phyloP scores from a whole-genome alignment of 805 yeast species.

The Komagataella mondaviorum region DNA sequence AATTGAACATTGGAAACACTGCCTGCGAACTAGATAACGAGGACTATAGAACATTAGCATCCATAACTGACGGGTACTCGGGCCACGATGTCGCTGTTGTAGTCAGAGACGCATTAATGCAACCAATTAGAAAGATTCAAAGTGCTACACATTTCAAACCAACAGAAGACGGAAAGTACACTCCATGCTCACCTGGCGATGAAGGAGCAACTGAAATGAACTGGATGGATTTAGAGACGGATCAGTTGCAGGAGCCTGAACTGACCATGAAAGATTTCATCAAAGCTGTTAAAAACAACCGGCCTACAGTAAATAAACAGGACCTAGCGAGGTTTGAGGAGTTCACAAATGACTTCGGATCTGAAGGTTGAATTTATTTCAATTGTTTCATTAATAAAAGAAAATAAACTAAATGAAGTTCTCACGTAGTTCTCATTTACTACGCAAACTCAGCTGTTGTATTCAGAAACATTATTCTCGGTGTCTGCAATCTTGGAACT shows the following conservation, averaged over 20 bases:
- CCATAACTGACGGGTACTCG: constrained; percentile 93
- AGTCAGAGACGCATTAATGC: constrained; percentile 95
- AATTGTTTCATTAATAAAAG: not conserved
- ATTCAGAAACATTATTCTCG: constrained; percentile 38
- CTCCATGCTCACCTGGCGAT: constrained; percentile 98
- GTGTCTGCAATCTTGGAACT: constrained; percentile 72
- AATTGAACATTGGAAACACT: constrained; percentile 80
- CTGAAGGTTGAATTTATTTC: constrained; percentile 66
- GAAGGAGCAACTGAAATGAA: constrained; percentile 72
- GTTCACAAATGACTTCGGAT: constrained; percentile 92
- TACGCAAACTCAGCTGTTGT: constrained; percentile 2
- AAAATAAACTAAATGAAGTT: not conserved
- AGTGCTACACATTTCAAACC: constrained; percentile 89
- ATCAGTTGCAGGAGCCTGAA: constrained; percentile 82
- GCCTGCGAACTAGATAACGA: constrained; percentile 65
- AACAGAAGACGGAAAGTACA: constrained; percentile 34
- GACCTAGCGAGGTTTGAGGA: constrained; percentile 76
- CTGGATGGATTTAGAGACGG: constrained; percentile 87
- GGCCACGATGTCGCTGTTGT: constrained; percentile 97
- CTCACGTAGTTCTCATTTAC: not conserved
- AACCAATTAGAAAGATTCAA: constrained; percentile 91
- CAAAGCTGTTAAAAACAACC: constrained; percentile 78
- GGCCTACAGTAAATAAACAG: constrained; percentile 86
- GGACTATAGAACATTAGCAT: constrained; percentile 71
- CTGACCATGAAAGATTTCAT: constrained; percentile 84